Conservation (phyloP, 768 basidiomycete species). For the Phanerochaete sordida region DNA sequence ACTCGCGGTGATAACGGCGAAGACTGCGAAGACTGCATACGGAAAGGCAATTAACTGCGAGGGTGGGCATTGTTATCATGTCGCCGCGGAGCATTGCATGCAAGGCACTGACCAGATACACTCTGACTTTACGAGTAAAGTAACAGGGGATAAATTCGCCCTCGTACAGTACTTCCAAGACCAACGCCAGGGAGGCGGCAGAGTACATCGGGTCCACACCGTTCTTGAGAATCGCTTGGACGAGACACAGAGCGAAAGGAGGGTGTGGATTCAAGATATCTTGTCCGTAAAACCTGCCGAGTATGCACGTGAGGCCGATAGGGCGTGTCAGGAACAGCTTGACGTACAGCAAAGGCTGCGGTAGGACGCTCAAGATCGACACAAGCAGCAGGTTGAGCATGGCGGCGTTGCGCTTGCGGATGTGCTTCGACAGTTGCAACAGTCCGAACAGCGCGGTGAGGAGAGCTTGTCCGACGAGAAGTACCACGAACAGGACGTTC, state of each 20-base stretch:
- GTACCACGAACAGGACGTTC: slow-evolving; percentile 13
- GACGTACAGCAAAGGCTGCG: slow-evolving; percentile 14
- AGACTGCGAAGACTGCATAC: slow-evolving; percentile 12
- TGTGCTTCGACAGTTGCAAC: slow-evolving; percentile 6
- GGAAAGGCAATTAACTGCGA: slow-evolving; percentile 14
- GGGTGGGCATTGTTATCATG: neutral
- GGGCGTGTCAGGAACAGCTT: neutral
- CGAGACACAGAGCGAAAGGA: slow-evolving; percentile 5
- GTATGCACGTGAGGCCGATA: neutral
- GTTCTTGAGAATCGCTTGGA: slow-evolving; percentile 10
- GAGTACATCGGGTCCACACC: slow-evolving; percentile 14
- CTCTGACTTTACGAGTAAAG: neutral
- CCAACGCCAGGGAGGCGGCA: slow-evolving; percentile 13
- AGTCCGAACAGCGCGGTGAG: slow-evolving; percentile 14
- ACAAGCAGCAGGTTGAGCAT: slow-evolving; percentile 16
- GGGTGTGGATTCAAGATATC: slow-evolving; percentile 11
- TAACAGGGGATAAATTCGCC: neutral
- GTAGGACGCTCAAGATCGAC: slow-evolving; percentile 5
- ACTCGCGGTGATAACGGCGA: slow-evolving; percentile 5
- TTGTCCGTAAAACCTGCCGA: slow-evolving; percentile 14
- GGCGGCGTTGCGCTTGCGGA: slow-evolving; percentile 9
- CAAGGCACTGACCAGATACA: neutral
- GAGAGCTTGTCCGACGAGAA: slow-evolving; percentile 13
- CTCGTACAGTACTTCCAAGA: slow-evolving; percentile 13
- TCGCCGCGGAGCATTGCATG: neutral